These are phyloP conservation scores for Coemansia sp. DNA, from an alignment of 192 early-diverging fungal genomes.

Conservation along the genomic window DNA sequence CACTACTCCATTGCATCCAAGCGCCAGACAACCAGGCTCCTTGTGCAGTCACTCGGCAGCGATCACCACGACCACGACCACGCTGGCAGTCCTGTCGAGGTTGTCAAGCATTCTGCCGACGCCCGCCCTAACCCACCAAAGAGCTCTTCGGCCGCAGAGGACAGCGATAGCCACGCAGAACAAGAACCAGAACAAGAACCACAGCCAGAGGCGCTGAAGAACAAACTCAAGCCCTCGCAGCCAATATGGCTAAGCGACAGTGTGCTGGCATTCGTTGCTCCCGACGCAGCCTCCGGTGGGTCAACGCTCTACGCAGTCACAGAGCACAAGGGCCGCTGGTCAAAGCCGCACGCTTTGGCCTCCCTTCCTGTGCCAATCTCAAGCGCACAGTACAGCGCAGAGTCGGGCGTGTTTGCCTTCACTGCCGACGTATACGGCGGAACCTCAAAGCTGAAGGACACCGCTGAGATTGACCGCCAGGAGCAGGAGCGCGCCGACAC, in stretches of 20 bases:
- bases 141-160: neutral
- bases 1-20: slow-evolving; percentile 60
- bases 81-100: neutral
- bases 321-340: slow-evolving; percentile 42
- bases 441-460: slow-evolving; percentile 58
- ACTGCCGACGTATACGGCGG: slow-evolving; percentile 66
- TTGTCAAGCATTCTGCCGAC: slow-evolving; percentile 25
- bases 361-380: slow-evolving; percentile 52
- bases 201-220: neutral
- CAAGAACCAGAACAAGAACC: neutral
- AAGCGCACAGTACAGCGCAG: slow-evolving; percentile 60
- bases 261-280: slow-evolving; percentile 31
- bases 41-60: slow-evolving; percentile 29
- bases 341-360: slow-evolving; percentile 48
- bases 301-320: slow-evolving; percentile 55
- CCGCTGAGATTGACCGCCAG: slow-evolving; percentile 56
- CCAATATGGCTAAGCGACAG: slow-evolving; percentile 48
- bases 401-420: slow-evolving; percentile 60
- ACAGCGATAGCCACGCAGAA: neutral
- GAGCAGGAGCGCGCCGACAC: slow-evolving; percentile 58
- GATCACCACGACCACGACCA: slow-evolving; percentile 4
- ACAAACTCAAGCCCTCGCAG: slow-evolving; percentile 39
- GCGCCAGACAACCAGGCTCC: slow-evolving; percentile 55
- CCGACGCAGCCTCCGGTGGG: slow-evolving; percentile 14
- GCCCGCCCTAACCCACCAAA: slow-evolving; percentile 31